Conservation (phyloP, 176 grass and related monocot species). For the Eleusine coracana region DNA sequence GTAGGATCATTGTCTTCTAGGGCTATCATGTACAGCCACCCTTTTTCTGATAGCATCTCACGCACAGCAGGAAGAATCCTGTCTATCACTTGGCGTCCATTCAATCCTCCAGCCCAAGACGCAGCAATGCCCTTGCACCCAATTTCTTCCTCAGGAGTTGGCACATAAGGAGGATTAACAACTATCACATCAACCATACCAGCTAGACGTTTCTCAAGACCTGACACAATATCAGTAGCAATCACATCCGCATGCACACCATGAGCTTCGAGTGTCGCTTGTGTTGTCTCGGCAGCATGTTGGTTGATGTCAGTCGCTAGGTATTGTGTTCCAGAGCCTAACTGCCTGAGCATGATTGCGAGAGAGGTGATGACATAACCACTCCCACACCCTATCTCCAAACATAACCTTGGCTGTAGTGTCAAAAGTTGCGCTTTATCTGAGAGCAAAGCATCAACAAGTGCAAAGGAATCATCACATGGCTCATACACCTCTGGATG, state of each 20-base stretch:
- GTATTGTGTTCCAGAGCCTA: conserved; percentile 67
- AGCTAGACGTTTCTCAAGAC: conserved; percentile 66
- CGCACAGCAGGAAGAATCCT: conserved; percentile 74
- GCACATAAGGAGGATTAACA: conserved; percentile 94
- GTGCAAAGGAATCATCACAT: conserved; percentile 90
- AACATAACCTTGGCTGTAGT: conserved; percentile 70
- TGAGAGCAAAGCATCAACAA: conserved; percentile 94
- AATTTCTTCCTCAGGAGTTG: conserved; percentile 90
- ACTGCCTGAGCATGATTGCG: conserved; percentile 79
- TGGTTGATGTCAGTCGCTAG: conserved; percentile 91
- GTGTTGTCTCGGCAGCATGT: conserved; percentile 76
- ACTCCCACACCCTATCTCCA: conserved; percentile 86
- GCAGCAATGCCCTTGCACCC: conserved; percentile 71
- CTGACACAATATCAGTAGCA: conserved; percentile 73
- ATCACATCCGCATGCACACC: conserved; percentile 78
- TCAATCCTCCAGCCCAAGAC: conserved; percentile 91
- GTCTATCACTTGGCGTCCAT: conserved; percentile 85
- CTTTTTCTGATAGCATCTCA: conserved; percentile 73
- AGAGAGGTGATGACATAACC: conserved; percentile 94
- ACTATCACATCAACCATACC: conserved; percentile 86
- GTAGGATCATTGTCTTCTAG: conserved; percentile 87
- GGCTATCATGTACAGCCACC: conserved; percentile 83
- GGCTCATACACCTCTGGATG: conserved; percentile 95
- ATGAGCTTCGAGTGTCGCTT: conserved; percentile 74
- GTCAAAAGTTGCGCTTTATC: conserved; percentile 67